Percentiles rank a stretch among this genome's conserved stretches.
Conservation (phyloP, 2,329 filamentous ascomycete genomes). For the Cladosporium cucumerinum region DNA sequence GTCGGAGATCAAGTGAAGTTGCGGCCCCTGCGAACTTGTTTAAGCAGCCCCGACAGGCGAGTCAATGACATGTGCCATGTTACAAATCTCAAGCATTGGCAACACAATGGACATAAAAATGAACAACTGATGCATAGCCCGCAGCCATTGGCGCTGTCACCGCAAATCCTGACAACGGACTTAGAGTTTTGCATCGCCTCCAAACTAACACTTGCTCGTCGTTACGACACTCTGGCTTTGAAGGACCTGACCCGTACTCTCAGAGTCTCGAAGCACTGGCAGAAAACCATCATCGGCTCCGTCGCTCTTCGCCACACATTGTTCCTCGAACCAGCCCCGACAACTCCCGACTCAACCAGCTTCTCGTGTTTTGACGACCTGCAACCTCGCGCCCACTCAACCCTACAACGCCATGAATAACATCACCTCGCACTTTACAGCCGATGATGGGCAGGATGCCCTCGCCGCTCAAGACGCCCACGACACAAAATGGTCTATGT, state of each 20-base stretch:
- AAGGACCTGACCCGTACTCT: neutral
- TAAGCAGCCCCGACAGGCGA: no score
- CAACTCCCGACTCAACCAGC: no score
- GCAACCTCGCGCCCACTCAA: no score
- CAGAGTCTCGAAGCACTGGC: neutral
- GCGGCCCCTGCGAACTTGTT: no score
- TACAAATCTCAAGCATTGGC: neutral
- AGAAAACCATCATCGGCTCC: neutral
- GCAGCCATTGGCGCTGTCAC: neutral
- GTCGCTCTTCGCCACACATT: neutral
- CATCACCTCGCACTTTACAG: no score
- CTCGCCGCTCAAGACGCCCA: no score
- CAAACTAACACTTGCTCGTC: neutral
- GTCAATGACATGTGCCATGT: neutral
- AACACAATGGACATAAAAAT: neutral
- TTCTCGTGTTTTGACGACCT: no score
- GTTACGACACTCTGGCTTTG: neutral
- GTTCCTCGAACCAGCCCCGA: neutral
- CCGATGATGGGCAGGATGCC: no score
- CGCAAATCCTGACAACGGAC: neutral
- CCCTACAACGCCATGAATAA: no score
- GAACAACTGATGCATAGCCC: neutral
- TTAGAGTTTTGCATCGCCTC: neutral
- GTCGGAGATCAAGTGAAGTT: slow-evolving; percentile 16
- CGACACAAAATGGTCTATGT: no score